Conservation (phyloP, 495 filamentous ascomycete genomes). For the Cryomyces antarcticus region DNA sequence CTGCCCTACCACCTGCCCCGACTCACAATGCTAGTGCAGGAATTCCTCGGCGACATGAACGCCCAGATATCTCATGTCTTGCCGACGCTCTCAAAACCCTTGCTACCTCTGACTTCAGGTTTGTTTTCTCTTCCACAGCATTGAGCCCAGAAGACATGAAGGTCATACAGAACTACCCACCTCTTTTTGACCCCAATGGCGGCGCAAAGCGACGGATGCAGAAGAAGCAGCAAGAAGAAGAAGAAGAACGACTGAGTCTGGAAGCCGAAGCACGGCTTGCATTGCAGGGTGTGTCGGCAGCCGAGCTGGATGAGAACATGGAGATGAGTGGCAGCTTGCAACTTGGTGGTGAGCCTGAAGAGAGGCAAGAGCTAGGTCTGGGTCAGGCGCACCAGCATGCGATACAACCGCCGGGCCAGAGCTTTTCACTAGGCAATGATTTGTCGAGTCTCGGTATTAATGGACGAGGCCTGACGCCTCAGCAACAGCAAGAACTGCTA, state of each 20-base stretch:
- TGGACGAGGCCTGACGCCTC: slow-evolving; percentile 59
- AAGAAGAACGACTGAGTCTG: slow-evolving; percentile 36
- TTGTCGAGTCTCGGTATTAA: slow-evolving; percentile 34
- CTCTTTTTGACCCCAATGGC: slow-evolving; percentile 60
- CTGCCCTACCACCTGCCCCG: background rate
- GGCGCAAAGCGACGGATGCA: slow-evolving; percentile 54
- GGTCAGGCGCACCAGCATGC: slow-evolving; percentile 28
- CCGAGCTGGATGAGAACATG: slow-evolving; percentile 26
- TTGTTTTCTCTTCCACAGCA: slow-evolving; percentile 32
- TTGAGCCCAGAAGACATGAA: slow-evolving; percentile 33
- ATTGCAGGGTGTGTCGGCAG: slow-evolving; percentile 18
- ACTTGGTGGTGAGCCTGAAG: slow-evolving; percentile 79
- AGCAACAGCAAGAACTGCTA: slow-evolving; percentile 50
- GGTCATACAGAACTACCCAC: slow-evolving; percentile 42
- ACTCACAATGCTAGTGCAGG: background rate
- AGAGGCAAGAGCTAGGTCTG: slow-evolving; percentile 29
- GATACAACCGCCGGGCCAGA: slow-evolving; percentile 45
- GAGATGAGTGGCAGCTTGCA: slow-evolving; percentile 63
- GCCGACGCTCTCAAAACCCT: slow-evolving; percentile 32
- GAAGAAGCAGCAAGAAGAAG: slow-evolving; percentile 37
- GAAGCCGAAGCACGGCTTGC: slow-evolving; percentile 38
- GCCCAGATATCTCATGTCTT: slow-evolving; percentile 11
- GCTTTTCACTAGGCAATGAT: slow-evolving; percentile 27
- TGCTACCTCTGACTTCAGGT: slow-evolving; percentile 36
- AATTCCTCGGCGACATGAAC: background rate